A percentile compares a stretch with the other conserved stretches of the same genome.
These are phyloP conservation scores for Asterophora lycoperdoides DNA, from an alignment of 768 basidiomycete species.

Conservation along the genomic window DNA sequence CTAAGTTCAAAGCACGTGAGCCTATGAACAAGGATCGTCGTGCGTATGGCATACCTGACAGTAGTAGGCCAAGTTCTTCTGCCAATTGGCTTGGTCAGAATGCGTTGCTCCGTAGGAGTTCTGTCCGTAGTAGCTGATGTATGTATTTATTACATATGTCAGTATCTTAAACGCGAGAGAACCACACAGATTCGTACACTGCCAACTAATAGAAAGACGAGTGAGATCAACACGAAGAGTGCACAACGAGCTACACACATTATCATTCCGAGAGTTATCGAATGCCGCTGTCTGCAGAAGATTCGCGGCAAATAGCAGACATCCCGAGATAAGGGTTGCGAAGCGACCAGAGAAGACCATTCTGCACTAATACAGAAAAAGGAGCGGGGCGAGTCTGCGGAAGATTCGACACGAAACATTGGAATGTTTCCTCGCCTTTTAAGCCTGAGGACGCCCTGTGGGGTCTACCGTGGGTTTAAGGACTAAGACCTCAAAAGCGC, in stretches of 20 bases:
- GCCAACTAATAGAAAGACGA: slow-evolving; percentile 37
- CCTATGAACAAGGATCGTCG: neutral
- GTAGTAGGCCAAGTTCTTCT: slow-evolving; percentile 58
- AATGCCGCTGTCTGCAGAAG: slow-evolving; percentile 19
- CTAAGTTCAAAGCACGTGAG: slow-evolving; percentile 21
- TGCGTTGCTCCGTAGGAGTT: slow-evolving; percentile 66
- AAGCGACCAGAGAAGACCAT: slow-evolving; percentile 10
- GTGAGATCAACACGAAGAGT: neutral
- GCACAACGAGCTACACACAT: slow-evolving; percentile 22
- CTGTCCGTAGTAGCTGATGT: slow-evolving; percentile 67
- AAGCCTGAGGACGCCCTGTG: neutral
- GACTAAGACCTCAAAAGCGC: neutral
- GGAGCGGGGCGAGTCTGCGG: neutral
- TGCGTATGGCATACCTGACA: slow-evolving; percentile 34
- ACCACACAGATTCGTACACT: slow-evolving; percentile 32
- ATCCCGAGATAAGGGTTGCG: slow-evolving; percentile 2
- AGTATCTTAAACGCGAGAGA: no score
- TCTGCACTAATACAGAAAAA: neutral
- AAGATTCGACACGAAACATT: slow-evolving; percentile 1
- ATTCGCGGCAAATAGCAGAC: slow-evolving; percentile 2
- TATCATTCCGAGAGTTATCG: slow-evolving; percentile 33
- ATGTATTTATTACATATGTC: no score
- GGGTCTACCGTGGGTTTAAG: neutral
- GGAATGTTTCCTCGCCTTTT: slow-evolving; percentile 1
- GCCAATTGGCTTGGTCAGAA: slow-evolving; percentile 47